phyloP scores from a whole-genome alignment of 352 stramenopile genomes.

The Globisporangium okanoganense region DNA sequence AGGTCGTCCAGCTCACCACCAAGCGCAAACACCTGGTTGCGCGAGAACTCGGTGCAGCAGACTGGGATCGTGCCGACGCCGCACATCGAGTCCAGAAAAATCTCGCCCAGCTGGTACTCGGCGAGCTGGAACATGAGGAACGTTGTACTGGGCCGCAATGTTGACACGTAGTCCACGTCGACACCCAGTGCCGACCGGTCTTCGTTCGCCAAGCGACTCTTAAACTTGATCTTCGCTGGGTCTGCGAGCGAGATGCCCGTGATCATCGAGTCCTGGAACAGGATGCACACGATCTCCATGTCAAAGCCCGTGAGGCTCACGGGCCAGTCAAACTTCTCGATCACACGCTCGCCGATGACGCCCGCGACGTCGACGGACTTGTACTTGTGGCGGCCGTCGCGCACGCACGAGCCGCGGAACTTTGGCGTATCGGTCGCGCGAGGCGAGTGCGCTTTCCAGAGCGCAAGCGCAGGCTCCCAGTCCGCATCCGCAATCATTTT shows the following conservation, averaged over 20 bases:
- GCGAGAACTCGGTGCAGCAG: conserved; percentile 43
- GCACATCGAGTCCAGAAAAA: conserved; percentile 81
- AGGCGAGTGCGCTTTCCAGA: conserved; percentile 51
- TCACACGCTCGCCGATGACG: conserved; percentile 50
- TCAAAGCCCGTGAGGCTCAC: conserved; percentile 66
- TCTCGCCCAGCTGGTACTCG: conserved; percentile 46
- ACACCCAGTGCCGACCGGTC: conserved; percentile 38
- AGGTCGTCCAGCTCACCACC: conserved; percentile 61
- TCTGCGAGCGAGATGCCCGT: conserved; percentile 62
- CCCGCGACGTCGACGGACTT: conserved; percentile 62
- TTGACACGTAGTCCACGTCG: conserved; percentile 72
- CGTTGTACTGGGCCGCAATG: conserved; percentile 68
- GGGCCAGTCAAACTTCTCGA: conserved; percentile 56
- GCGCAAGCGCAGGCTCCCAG: conserved; percentile 45
- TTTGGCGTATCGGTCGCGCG: conserved; percentile 27
- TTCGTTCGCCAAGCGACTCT: conserved; percentile 68
- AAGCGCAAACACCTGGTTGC: conserved; percentile 53
- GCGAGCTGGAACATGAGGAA: conserved; percentile 74
- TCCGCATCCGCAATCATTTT: conserved; percentile 41
- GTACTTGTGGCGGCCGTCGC: conserved; percentile 70
- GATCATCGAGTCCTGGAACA: conserved; percentile 71
- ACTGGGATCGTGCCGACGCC: conserved; percentile 77
- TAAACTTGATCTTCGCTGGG: conserved; percentile 52
- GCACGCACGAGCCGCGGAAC: conserved; percentile 77
- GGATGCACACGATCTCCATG: conserved; percentile 69